Conservation (phyloP, 192 early-diverging fungal genomes). For the Coemansia sp. region DNA sequence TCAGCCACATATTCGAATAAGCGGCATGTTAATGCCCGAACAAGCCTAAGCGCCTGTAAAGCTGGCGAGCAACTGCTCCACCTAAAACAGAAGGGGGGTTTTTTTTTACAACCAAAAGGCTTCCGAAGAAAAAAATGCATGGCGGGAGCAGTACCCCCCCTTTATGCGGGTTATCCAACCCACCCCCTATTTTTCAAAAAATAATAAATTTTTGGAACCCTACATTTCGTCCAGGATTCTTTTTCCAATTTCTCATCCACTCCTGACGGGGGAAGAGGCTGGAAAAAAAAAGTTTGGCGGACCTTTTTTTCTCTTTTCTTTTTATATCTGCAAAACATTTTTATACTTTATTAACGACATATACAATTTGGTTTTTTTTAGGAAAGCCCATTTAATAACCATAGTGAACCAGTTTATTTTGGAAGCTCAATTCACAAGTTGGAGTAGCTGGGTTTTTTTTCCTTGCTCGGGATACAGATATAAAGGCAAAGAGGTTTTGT, state of each 20-base stretch:
- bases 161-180: conserved; percentile 5
- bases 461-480: no score
- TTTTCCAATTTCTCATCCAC: conserved; percentile 1
- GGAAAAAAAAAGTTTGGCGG: conserved; percentile 1
- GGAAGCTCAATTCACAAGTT: no score
- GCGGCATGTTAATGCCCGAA: no score
- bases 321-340: background rate
- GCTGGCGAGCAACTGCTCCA: no score
- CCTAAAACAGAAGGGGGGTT: no score
- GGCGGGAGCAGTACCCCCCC: background rate
- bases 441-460: no score
- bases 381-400: conserved; percentile 2
- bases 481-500: background rate
- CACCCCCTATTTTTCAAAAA: conserved; percentile 6
- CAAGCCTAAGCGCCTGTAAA: no score
- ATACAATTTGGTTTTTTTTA: background rate
- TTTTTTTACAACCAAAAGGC: no score
- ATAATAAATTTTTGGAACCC: conserved; percentile 5
- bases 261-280: conserved; percentile 4
- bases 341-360: background rate
- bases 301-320: background rate
- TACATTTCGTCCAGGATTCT: conserved; percentile 3
- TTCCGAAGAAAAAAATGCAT: no score
- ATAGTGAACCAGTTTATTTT: no score
- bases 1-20: no score